Percentiles rank a stretch among this genome's conserved stretches.
Conservation (phyloP, 2,329 filamentous ascomycete species). For the Epichloe uncinata region DNA sequence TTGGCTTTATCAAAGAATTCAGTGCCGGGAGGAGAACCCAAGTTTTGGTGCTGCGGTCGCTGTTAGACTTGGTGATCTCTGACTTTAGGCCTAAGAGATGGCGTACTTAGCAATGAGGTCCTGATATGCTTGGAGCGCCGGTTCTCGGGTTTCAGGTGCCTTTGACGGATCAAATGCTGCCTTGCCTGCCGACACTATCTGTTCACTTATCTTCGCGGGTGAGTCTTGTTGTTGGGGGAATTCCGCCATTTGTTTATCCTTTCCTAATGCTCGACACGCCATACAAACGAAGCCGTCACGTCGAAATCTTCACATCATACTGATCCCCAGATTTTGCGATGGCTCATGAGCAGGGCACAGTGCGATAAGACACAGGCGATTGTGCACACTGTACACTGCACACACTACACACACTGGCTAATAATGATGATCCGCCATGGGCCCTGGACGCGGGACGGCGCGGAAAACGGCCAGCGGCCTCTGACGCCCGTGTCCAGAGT, state of each 20-base stretch:
- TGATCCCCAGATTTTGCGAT: background rate
- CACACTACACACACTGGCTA: too few relatives aligned
- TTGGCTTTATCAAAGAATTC: constrained; percentile 50
- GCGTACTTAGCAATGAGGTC: constrained; percentile 35
- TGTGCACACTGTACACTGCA: background rate
- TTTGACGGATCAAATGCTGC: constrained; percentile 35
- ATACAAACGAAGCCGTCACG: background rate
- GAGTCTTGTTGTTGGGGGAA: constrained; percentile 9
- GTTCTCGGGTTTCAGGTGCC: constrained; percentile 19
- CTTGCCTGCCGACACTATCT: constrained; percentile 27
- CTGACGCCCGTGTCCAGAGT: too few relatives aligned
- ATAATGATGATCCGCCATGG: too few relatives aligned
- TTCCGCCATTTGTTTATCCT: constrained; percentile 13
- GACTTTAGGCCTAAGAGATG: constrained; percentile 4
- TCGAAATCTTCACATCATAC: background rate
- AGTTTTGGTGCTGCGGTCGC: constrained; percentile 19
- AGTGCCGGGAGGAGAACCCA: constrained; percentile 47
- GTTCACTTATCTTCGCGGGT: constrained; percentile 20
- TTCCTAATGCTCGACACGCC: background rate
- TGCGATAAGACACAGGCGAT: background rate
- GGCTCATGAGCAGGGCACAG: background rate
- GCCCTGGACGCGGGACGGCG: too few relatives aligned
- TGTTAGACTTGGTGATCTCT: background rate
- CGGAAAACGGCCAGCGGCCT: too few relatives aligned
- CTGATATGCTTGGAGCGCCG: constrained; percentile 27